Evolutionary conservation across 208 protist genomes (phyloP).

Genomic region (Acanthamoeba sp.): DNA sequence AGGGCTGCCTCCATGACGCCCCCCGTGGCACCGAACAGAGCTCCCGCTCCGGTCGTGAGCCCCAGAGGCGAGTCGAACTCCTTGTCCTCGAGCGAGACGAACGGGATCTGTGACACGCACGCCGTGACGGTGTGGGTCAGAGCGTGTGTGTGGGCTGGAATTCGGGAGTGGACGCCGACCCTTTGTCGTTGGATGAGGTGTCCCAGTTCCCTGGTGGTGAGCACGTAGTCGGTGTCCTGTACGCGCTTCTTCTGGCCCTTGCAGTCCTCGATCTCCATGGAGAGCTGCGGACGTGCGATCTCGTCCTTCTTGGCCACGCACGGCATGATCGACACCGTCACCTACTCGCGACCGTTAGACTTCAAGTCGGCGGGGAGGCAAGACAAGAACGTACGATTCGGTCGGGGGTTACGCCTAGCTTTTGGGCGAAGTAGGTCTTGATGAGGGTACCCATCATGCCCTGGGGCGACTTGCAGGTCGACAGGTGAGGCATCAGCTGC

Average conservation of each 20-base stretch:
- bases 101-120: not conserved
- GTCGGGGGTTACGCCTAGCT: constrained; percentile 51
- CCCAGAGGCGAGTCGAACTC: constrained; percentile 80
- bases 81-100: constrained; percentile 56
- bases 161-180: not conserved
- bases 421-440: constrained; percentile 78
- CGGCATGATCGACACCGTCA: constrained; percentile 83
- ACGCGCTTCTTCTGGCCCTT: constrained; percentile 9
- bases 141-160: not conserved
- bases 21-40: constrained; percentile 81
- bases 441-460: constrained; percentile 80
- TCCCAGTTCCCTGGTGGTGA: constrained; percentile 82
- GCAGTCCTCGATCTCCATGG: constrained; percentile 47
- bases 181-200: constrained; percentile 67
- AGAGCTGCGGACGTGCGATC: constrained; percentile 48
- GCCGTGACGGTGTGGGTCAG: not conserved
- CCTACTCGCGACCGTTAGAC: too few species aligned
- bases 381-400: constrained; percentile 29
- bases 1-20: constrained; percentile 87
- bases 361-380: not conserved
- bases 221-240: constrained; percentile 75
- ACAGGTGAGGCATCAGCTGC: constrained; percentile 84
- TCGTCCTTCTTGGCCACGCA: constrained; percentile 86
- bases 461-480: constrained; percentile 79
- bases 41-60: constrained; percentile 78